Percentiles rank a stretch among this genome's conserved stretches.
Evolutionary conservation across 306 rosid species (phyloP).

Genomic region (Canavalia gladiata): DNA sequence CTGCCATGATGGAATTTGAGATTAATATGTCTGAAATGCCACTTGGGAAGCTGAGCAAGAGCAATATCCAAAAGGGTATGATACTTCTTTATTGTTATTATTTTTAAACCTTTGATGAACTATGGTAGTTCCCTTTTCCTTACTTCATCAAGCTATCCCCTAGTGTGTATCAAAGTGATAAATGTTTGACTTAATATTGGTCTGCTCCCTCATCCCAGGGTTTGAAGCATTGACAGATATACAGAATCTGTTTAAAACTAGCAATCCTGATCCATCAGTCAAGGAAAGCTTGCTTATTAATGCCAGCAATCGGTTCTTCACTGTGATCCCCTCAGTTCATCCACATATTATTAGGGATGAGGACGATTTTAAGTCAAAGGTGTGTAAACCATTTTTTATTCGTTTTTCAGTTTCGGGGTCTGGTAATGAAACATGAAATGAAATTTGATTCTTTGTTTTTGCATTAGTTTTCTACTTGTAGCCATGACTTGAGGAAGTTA

Average conservation of each 20-base stretch:
- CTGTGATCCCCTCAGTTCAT: slow-evolving; percentile 92
- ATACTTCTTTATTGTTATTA: background rate
- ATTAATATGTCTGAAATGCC: slow-evolving; percentile 99
- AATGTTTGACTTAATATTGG: slow-evolving; percentile 35
- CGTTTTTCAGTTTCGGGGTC: slow-evolving; percentile 17
- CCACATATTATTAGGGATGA: slow-evolving; percentile 90
- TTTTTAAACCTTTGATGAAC: background rate
- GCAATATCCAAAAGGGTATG: slow-evolving; percentile 87
- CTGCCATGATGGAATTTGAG: slow-evolving; percentile 99
- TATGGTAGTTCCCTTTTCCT: slow-evolving; percentile 26
- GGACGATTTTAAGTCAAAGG: slow-evolving; percentile 92
- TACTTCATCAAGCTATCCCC: slow-evolving; percentile 15
- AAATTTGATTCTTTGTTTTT: slow-evolving; percentile 35
- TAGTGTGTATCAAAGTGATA: slow-evolving; percentile 13
- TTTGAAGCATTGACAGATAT: slow-evolving; percentile 96
- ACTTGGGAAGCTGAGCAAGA: slow-evolving; percentile 94
- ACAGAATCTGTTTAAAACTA: slow-evolving; percentile 74
- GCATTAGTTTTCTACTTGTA: slow-evolving; percentile 26
- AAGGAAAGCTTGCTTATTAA: slow-evolving; percentile 88
- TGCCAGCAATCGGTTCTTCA: slow-evolving; percentile 98
- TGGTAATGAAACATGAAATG: slow-evolving; percentile 35
- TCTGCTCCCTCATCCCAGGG: slow-evolving; percentile 62
- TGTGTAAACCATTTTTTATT: slow-evolving; percentile 41
- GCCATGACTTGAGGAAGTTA: background rate
- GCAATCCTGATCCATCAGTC: slow-evolving; percentile 59